Conservation (phyloP, 2,329 filamentous ascomycete genomes). For the Exophiala oligosperma region DNA sequence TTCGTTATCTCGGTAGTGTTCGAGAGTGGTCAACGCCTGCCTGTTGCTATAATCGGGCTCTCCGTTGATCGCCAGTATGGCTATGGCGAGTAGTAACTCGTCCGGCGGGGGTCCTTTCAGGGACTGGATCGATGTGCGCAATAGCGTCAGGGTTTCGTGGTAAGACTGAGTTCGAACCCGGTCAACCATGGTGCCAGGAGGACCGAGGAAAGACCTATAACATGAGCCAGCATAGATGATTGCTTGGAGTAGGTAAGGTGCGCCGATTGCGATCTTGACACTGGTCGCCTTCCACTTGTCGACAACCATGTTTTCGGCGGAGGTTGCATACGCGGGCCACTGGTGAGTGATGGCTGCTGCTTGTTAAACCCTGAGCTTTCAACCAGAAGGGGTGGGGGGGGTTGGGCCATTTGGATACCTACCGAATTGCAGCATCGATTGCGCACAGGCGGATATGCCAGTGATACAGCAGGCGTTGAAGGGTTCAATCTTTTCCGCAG, state of each 20-base stretch:
- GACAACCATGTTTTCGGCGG: neutral
- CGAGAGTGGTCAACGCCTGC: neutral
- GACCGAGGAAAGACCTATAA: slow-evolving; percentile 4
- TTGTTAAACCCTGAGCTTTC: neutral
- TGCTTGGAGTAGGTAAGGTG: neutral
- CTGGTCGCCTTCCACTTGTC: neutral
- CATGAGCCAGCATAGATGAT: slow-evolving; percentile 2
- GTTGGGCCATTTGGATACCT: neutral
- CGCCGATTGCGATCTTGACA: neutral
- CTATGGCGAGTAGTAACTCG: neutral
- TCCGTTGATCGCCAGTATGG: neutral
- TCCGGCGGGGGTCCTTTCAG: neutral
- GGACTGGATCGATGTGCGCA: neutral
- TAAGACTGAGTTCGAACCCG: neutral
- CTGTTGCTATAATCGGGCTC: neutral
- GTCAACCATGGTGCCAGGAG: neutral
- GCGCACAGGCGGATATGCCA: neutral
- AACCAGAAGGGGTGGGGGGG: no score
- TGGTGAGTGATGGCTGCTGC: slow-evolving; percentile 1
- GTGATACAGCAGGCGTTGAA: neutral
- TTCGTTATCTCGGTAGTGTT: slow-evolving; percentile 5
- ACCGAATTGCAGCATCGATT: slow-evolving; percentile 4
- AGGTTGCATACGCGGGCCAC: neutral
- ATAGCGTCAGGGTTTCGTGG: neutral
- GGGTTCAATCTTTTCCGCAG: neutral